Evolutionary conservation across 2,329 filamentous ascomycete species (phyloP).

Genomic region (Malbranchea zuffiana): DNA sequence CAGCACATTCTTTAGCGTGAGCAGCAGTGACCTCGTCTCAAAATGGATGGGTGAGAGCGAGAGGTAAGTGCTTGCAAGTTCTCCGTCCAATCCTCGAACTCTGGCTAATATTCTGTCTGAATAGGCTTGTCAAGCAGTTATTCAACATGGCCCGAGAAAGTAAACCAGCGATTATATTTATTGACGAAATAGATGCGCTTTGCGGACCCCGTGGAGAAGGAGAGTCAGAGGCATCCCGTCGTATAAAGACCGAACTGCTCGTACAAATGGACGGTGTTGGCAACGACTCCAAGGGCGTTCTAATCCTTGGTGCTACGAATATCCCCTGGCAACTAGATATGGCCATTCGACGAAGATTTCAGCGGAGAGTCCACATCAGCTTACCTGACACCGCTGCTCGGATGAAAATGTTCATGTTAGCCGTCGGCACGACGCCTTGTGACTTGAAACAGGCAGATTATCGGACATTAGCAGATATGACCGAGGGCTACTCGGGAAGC

Average conservation of each 20-base stretch:
- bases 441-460: slow-evolving; percentile 69
- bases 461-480: slow-evolving; percentile 64
- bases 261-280: slow-evolving; percentile 99
- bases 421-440: slow-evolving; percentile 86
- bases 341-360: slow-evolving; percentile 90
- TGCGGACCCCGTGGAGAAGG: slow-evolving; percentile 89
- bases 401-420: slow-evolving; percentile 90
- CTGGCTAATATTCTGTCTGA: neutral
- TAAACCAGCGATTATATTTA: slow-evolving; percentile 96
- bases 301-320: slow-evolving; percentile 93
- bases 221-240: slow-evolving; percentile 90
- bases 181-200: slow-evolving; percentile 93
- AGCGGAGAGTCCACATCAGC: slow-evolving; percentile 89
- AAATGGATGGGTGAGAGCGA: slow-evolving; percentile 99
- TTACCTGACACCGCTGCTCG: slow-evolving; percentile 78
- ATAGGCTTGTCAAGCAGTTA: slow-evolving; percentile 82
- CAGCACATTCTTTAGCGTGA: slow-evolving; percentile 98
- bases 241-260: slow-evolving; percentile 96
- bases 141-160: slow-evolving; percentile 98
- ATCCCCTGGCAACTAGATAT: slow-evolving; percentile 98
- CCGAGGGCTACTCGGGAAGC: slow-evolving; percentile 89
- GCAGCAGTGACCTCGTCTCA: slow-evolving; percentile 90
- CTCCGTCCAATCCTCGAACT: neutral
- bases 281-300: slow-evolving; percentile 83
- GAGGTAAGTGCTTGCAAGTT: slow-evolving; percentile 47